Evolutionary conservation across 2,329 filamentous ascomycete genomes (phyloP), one percentile per base, ranked within the genome.

Genomic region (Plectosphaerella cucumerina): DNA sequence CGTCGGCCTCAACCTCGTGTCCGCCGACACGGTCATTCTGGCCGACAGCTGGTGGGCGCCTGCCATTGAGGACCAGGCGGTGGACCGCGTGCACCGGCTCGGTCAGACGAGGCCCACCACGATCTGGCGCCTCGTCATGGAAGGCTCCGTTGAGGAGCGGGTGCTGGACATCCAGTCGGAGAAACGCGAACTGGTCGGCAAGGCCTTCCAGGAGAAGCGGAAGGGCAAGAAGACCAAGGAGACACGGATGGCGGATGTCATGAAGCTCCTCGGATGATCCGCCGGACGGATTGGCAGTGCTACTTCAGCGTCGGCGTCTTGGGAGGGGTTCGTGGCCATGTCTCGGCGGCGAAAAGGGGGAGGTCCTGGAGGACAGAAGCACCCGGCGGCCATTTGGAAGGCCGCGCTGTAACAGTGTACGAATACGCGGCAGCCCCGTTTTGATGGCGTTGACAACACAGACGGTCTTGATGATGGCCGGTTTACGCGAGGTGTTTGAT

Each of bases 31-130:
- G 6, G 89, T 95, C 52, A 84, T 96, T 44, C 75, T 96, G 18
- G 82, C 84, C 0, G 91, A 96, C 66, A 88, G 82, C 53, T 96
- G 78, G 91, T 96, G 91, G 88, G 90, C 91, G 2, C 91, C 91
- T 0, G 90, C 90, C 1, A 94, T 96, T 50, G 91, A 96, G 67
- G 90, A 96, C 59, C 91, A 96, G 65, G 92, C 92, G 4, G 80
- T 96, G 3, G 91, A 96, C 63, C 86, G 91, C 5, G 90, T 96
- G 6, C 89, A 96, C 64, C 80, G 91, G 1, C 76, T 96, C 0
- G 91, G 91, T 0, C 92, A 96, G 70, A 92, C 79, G 56, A 80
- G 87, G 35, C 80, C 85, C 54, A 91, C 87, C 0, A 91, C 83
- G 1, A 85, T 96, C 1, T 94, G 90, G 76, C 77, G 90, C 44